Conservation (phyloP, 2,329 filamentous ascomycete genomes). For the Rhynchosporium agropyri region DNA sequence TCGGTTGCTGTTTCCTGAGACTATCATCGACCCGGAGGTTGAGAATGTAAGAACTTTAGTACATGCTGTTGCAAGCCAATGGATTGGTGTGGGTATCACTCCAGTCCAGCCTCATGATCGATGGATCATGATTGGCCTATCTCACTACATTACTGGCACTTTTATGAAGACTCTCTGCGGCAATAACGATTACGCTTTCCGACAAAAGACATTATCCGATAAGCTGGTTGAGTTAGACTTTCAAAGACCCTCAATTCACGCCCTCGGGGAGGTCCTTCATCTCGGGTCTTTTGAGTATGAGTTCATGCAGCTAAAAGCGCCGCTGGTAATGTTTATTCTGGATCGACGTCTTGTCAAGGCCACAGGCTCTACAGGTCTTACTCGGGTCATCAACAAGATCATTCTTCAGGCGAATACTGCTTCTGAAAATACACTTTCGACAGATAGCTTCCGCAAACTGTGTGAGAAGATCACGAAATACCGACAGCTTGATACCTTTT, state of each 20-base stretch:
- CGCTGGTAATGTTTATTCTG: conserved; percentile 88
- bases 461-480: conserved; percentile 89
- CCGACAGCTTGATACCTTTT: conserved; percentile 80
- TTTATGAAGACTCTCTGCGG: conserved; percentile 91
- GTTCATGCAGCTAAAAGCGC: conserved; percentile 88
- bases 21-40: conserved; percentile 83
- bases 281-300: conserved; percentile 85
- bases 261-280: conserved; percentile 76
- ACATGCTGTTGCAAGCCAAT: conserved; percentile 85
- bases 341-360: conserved; percentile 90
- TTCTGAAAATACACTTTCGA: conserved; percentile 67
- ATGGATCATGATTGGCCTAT: conserved; percentile 88
- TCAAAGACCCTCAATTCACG: conserved; percentile 77
- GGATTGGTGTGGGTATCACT: conserved; percentile 91
- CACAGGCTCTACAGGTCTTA: conserved; percentile 77
- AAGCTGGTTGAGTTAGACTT: conserved; percentile 79
- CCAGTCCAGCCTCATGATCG: conserved; percentile 78
- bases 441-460: conserved; percentile 75
- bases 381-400: conserved; percentile 82
- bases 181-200: conserved; percentile 91
- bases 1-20: conserved; percentile 79
- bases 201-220: conserved; percentile 84
- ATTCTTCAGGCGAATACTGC: conserved; percentile 85
- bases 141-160: conserved; percentile 92
- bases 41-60: conserved; percentile 79